phyloP scores from a whole-genome alignment of 1,284 basidiomycete species.

The Exobasidium cylindrosporum region DNA sequence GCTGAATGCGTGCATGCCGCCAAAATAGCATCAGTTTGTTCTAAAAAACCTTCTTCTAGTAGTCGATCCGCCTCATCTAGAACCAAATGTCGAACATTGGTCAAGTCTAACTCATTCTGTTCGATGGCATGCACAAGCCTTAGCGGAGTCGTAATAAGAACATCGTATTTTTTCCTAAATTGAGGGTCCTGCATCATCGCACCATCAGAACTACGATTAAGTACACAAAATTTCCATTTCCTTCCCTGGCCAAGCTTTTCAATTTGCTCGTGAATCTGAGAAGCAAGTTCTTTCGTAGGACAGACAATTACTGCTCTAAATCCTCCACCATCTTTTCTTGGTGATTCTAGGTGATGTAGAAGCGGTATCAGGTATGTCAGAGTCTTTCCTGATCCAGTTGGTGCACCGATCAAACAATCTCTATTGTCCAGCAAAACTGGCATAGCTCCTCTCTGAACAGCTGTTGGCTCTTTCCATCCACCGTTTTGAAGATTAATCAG shows the following conservation, averaged over 20 bases:
- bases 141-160: constrained; percentile 51
- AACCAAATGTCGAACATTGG: constrained; percentile 29
- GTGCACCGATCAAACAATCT: constrained; percentile 59
- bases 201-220: constrained; percentile 26
- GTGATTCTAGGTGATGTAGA: constrained; percentile 39
- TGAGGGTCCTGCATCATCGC: constrained; percentile 16
- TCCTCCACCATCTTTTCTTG: constrained; percentile 23
- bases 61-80: constrained; percentile 58
- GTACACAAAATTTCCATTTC: constrained; percentile 39
- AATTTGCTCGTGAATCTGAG: constrained; percentile 51
- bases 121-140: constrained; percentile 49
- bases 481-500: constrained; percentile 31
- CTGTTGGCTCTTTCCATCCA: constrained; percentile 51
- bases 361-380: constrained; percentile 50
- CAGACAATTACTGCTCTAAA: constrained; percentile 44
- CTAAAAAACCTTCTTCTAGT: constrained; percentile 79
- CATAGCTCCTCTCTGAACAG: constrained; percentile 55
- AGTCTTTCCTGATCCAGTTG: constrained; percentile 53
- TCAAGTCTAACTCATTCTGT: constrained; percentile 42
- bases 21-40: constrained; percentile 84
- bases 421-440: constrained; percentile 64
- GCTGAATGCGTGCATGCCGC: constrained; percentile 71
- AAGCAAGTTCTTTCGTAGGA: constrained; percentile 49
- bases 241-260: constrained; percentile 22
- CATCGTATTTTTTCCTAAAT: constrained; percentile 36